Conservation (phyloP, 2,329 filamentous ascomycete genomes). For the Cytospora chrysosperma region DNA sequence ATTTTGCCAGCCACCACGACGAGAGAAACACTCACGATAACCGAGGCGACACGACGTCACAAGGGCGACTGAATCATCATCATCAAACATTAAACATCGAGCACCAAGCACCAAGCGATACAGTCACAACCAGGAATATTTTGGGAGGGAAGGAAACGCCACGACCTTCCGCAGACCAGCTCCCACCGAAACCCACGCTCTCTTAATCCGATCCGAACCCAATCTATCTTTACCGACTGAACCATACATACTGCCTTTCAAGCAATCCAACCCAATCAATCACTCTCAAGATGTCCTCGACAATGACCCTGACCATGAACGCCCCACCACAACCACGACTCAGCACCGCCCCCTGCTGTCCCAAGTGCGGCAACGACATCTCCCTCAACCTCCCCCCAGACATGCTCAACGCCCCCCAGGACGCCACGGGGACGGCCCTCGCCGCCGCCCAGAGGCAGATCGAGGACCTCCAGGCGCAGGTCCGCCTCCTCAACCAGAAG, state of each 20-base stretch:
- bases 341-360: constrained; percentile 43
- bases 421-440: constrained; percentile 44
- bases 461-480: constrained; percentile 68
- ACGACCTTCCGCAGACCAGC: background rate
- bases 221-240: no score
- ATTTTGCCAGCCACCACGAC: background rate
- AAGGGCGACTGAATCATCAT: background rate
- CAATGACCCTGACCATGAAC: constrained; percentile 38
- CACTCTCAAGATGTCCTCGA: constrained; percentile 27
- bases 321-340: constrained; percentile 28
- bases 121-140: background rate
- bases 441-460: constrained; percentile 59
- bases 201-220: background rate
- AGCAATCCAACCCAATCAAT: background rate
- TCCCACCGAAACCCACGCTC: background rate
- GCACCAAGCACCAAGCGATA: background rate
- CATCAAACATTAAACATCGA: no score
- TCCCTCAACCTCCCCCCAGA: constrained; percentile 34
- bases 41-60: background rate
- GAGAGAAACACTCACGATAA: background rate
- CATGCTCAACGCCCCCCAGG: constrained; percentile 36
- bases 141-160: background rate
- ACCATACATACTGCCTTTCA: no score
- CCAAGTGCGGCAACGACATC: constrained; percentile 49
- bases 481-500: constrained; percentile 68